Evolutionary conservation across 148 eudicot genomes (phyloP).

Genomic region (Rhododendron kiyosumense): DNA sequence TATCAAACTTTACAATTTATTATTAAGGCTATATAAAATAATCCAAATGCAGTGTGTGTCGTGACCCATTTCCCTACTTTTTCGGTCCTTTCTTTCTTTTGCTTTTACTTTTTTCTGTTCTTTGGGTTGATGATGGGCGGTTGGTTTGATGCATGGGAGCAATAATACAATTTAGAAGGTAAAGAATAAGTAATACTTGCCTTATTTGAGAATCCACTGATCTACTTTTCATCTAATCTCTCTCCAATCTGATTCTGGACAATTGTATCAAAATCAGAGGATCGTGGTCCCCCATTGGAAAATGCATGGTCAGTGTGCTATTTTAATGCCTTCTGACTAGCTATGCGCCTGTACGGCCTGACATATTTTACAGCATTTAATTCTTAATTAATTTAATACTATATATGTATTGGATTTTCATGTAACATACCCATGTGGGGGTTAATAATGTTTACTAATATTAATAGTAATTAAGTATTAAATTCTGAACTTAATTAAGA

Average conservation of each 20-base stretch:
- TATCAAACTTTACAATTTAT: not conserved
- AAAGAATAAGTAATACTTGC: not conserved
- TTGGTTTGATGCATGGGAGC: not conserved
- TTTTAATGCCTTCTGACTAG: not conserved
- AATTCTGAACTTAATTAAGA: not conserved
- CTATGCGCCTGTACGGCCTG: not conserved
- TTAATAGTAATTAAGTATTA: not conserved
- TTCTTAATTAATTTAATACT: not conserved
- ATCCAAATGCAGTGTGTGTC: slow-evolving; percentile 4
- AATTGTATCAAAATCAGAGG: not conserved
- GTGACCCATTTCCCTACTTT: slow-evolving; percentile 1
- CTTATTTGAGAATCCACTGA: not conserved
- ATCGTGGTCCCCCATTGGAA: slow-evolving; percentile 4
- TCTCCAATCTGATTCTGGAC: not conserved
- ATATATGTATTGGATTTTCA: not conserved
- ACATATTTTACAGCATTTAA: not conserved
- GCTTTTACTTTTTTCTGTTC: not conserved
- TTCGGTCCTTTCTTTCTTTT: not conserved
- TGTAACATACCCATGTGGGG: slow-evolving; percentile 1
- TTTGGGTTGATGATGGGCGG: not conserved
- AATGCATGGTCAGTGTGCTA: not conserved
- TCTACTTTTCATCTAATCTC: not conserved
- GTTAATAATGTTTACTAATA: not conserved
- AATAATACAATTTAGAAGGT: not conserved
- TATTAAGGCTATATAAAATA: not conserved